phyloP scores from a whole-genome alignment of 1,284 basidiomycete species.

The Agroathelia rolfsii region DNA sequence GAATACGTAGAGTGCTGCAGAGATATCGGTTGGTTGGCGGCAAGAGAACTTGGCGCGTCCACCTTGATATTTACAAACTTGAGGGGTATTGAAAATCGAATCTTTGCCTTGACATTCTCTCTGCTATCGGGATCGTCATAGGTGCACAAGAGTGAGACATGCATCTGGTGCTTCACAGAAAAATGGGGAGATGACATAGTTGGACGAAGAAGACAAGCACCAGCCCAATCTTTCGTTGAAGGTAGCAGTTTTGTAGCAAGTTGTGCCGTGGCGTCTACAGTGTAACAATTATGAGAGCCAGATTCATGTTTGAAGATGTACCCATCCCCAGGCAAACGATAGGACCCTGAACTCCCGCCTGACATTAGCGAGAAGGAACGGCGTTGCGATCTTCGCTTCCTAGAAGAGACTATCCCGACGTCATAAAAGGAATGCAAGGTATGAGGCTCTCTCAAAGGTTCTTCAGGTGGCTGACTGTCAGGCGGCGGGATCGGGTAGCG shows the following conservation, averaged over 20 bases:
- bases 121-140: conserved; percentile 38
- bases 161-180: conserved; percentile 43
- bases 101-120: conserved; percentile 22
- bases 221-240: conserved; percentile 32
- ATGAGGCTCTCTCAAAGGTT: conserved; percentile 44
- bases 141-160: conserved; percentile 40
- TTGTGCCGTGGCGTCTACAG: conserved; percentile 45
- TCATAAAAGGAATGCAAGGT: conserved; percentile 43
- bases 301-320: conserved; percentile 33
- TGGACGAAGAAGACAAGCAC: conserved; percentile 31
- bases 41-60: conserved; percentile 5
- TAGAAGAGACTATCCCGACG: conserved; percentile 31
- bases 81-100: conserved; percentile 43
- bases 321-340: conserved; percentile 33
- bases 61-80: conserved; percentile 30
- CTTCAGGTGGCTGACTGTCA: conserved; percentile 49
- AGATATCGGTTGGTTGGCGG: conserved; percentile 8
- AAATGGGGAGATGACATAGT: conserved; percentile 45
- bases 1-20: conserved; percentile 9
- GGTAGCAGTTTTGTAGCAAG: conserved; percentile 24
- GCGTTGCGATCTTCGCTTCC: conserved; percentile 15
- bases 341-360: conserved; percentile 30
- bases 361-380: conserved; percentile 49
- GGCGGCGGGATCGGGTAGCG: conserved; percentile 45
- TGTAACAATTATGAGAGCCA: conserved; percentile 43